Evolutionary conservation across 306 rosid species (phyloP).

Genomic region (Sicyos edulis): DNA sequence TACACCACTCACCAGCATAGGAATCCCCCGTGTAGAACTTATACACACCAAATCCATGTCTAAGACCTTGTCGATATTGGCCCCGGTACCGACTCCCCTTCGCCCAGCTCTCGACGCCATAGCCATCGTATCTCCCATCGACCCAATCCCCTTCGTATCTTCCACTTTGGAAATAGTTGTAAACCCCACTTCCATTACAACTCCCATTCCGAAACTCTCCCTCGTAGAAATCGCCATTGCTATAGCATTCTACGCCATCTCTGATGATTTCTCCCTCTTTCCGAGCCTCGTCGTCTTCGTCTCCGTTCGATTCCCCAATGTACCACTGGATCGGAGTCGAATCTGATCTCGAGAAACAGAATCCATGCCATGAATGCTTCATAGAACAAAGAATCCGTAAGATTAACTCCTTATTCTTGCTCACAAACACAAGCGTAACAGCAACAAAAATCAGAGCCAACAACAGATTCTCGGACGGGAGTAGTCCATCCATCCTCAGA

Average conservation of each 20-base stretch:
- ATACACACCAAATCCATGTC: conserved; percentile 84
- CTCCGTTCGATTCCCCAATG: conserved; percentile 54
- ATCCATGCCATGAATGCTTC: conserved; percentile 58
- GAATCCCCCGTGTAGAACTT: conserved; percentile 82
- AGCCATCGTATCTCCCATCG: conserved; percentile 84
- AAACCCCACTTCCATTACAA: conserved; percentile 89
- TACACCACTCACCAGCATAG: conserved; percentile 85
- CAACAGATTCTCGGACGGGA: conserved; percentile 69
- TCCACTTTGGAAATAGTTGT: conserved; percentile 76
- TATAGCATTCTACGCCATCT: conserved; percentile 92
- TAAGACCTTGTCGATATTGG: conserved; percentile 71
- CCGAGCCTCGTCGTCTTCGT: neutral
- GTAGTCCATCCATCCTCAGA: conserved; percentile 42
- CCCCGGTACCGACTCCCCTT: conserved; percentile 84
- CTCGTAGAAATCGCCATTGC: conserved; percentile 95
- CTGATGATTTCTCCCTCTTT: conserved; percentile 36
- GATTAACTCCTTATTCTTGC: conserved; percentile 59
- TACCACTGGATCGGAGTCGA: conserved; percentile 80
- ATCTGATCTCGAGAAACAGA: conserved; percentile 38
- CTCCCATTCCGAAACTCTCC: conserved; percentile 85
- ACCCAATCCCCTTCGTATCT: conserved; percentile 96
- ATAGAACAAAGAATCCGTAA: conserved; percentile 33
- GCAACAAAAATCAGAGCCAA: conserved; percentile 74
- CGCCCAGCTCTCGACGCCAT: conserved; percentile 91
- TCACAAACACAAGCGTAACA: conserved; percentile 59